Base-by-base conservation (phyloP, 1,284 basidiomycete genomes). In the Boletus sp. region DNA sequence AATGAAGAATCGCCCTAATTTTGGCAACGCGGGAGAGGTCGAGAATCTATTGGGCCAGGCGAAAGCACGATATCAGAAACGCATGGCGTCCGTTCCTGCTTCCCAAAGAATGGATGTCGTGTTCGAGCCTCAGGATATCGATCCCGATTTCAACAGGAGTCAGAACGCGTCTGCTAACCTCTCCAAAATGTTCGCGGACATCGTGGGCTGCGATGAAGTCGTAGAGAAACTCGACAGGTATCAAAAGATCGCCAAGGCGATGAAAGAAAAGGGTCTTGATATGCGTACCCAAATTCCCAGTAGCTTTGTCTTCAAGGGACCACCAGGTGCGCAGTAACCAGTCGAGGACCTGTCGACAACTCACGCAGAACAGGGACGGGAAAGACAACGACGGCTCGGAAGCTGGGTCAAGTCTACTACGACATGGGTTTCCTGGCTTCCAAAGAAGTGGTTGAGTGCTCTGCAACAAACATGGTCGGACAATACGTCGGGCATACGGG, bases 221-320 rank as follows among this genome's bases (percentile, higher is more conserved):
- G 64, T 83, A 4, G 46, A 54, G 37, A 77, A 74, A 52, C 64
- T 86, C 5, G 58, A 61, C 4, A 55, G 62, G 4, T 84, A 76
- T 49, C 83, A 85, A 57, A 65, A 71, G 45, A 73, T 79, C 14
- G 75, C 78, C 2, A 58, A 58, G 4, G 63, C 56, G 16, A 70
- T 72, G 61, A 78, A 76, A 54, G 57, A 53, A 5, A 62, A 65
- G 19, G 71, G 71, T 1, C 63, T 68, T 17, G 74, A 81, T 47
- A 62, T 71, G 25, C 70, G 74, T 1, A 66, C 73, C 0, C 64
- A 71, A 22, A 76, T 85, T 17, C 82, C 84, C 0, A 85, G 77
- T 6, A 82, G 74, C 48, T 86, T 84, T 54, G 69, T 86, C 3
- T 85, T 86, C 70, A 85, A 81, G 54, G 83, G 83, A 0, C 83